Evolutionary conservation across 352 stramenopile species (phyloP).

Genomic region (Pythium vanterpoolii): DNA sequence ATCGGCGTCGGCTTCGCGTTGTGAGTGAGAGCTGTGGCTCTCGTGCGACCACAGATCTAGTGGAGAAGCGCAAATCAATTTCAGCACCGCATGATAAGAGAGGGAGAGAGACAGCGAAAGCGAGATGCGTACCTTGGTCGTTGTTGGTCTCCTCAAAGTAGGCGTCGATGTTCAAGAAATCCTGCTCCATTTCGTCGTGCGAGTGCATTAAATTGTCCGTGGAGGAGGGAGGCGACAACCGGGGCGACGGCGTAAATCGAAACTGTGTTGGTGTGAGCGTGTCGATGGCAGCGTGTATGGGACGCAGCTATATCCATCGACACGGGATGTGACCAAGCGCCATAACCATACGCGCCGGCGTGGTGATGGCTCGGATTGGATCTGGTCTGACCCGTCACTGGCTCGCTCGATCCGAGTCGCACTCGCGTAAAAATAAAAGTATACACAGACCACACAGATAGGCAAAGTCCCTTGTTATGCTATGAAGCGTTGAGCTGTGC

Average conservation of each 20-base stretch:
- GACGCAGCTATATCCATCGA: neutral
- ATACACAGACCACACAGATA: neutral
- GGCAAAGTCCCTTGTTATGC: too few species aligned
- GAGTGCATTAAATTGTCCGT: constrained; percentile 20
- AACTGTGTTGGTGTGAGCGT: neutral
- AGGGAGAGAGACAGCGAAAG: too few species aligned
- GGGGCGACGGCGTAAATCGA: constrained; percentile 3
- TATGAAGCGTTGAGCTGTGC: too few species aligned
- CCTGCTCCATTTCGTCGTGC: constrained; percentile 28
- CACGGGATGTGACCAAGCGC: neutral
- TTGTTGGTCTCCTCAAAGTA: constrained; percentile 30
- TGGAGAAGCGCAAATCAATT: too few species aligned
- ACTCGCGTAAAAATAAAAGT: neutral
- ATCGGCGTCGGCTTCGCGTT: constrained; percentile 3
- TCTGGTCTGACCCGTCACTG: too few species aligned
- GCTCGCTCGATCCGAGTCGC: too few species aligned
- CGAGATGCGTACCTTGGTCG: constrained; percentile 24
- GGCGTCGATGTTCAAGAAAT: constrained; percentile 33
- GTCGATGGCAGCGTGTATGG: neutral
- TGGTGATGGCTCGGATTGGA: neutral
- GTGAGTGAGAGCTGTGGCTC: neutral
- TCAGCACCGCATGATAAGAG: too few species aligned
- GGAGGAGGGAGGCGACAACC: neutral
- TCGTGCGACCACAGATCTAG: constrained; percentile 25
- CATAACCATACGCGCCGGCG: neutral